Evolutionary conservation across 2,329 filamentous ascomycete species (phyloP), one percentile per base, ranked within the genome.

Genomic region (Diaporthe ampelina): DNA sequence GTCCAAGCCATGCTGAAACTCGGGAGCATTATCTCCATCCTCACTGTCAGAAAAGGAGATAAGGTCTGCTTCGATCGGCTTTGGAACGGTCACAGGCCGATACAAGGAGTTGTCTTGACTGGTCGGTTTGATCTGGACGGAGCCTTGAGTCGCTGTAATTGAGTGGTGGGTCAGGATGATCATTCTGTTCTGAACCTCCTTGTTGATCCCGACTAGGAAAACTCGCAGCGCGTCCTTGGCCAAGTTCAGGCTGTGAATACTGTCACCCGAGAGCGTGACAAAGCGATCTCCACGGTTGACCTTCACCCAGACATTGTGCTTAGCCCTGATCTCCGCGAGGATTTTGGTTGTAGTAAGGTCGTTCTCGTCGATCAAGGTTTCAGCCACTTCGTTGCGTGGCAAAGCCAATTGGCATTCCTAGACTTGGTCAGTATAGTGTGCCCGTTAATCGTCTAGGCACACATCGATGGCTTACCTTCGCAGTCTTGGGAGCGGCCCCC

Each of bases 361-460:
- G 19, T 26, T 52, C 7, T 24, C 52, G 48, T 75, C 61, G 13
- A 73, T 73, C 2, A 68, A 50, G 61, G 52, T 48, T 21, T 69
- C 59, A n/a, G 40, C 59, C 26, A 50, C 15, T 21, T 54, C 48
- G 45, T 61, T 48, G 61, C 69, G 26, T 21, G 72, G 74, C 48
- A 74, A 50, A 7, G 69, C 58, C 29, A 74, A 57, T 26, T 48
- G 29, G 17, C 73, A 37, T 21, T 57, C 71, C 73, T 75, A 29
- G 2, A n/a, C n/a, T 19, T 45, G 21, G 17, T 72, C 57, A 72
- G 70, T 37, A 21, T 19, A n/a, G 9, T 21, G 13, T 19, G 21
- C 26, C 37, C 19, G 45, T n/a, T 10, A 21, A 9, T 17, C 21
- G 19, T 35, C 13, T 37, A 13, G 48, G 29, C n/a, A 54, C 29